Evolutionary conservation across 768 basidiomycete genomes (phyloP).

Genomic region (Tricholoma sp.): DNA sequence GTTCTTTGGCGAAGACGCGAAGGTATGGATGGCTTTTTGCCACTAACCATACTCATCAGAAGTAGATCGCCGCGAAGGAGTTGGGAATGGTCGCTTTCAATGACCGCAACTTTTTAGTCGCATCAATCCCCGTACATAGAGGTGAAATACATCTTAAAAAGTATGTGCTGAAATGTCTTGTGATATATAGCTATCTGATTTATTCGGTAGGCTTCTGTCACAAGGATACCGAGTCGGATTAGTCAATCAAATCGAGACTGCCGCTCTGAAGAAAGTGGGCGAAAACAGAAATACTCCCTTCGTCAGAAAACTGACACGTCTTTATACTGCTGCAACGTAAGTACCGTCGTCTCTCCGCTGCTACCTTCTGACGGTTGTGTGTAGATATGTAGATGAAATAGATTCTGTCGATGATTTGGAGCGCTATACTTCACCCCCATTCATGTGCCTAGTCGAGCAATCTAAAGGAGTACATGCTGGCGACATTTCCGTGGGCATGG

Average conservation of each 20-base stretch:
- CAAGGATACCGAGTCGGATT: constrained; percentile 82
- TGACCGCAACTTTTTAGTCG: constrained; percentile 69
- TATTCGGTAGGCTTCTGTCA: constrained; percentile 50
- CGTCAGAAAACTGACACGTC: constrained; percentile 63
- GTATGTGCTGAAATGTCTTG: constrained; percentile 28
- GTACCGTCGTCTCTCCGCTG: constrained; percentile 22
- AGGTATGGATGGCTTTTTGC: constrained; percentile 31
- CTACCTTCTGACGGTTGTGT: constrained; percentile 1
- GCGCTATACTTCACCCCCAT: constrained; percentile 50
- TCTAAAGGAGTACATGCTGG: constrained; percentile 18
- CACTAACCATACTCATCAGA: constrained; percentile 1
- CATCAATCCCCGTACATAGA: constrained; percentile 68
- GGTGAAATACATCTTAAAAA: constrained; percentile 72
- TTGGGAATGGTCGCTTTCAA: constrained; percentile 73
- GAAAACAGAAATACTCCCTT: constrained; percentile 74
- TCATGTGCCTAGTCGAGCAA: constrained; percentile 77
- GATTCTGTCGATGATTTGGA: constrained; percentile 62
- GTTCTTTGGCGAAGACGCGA: constrained; percentile 83
- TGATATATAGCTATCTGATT: background rate
- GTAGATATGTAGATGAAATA: constrained; percentile 81
- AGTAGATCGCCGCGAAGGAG: constrained; percentile 66
- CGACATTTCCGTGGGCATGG: constrained; percentile 58
- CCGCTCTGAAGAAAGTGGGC: constrained; percentile 80
- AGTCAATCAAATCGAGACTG: constrained; percentile 79
- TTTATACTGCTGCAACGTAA: constrained; percentile 88